phyloP scores from a whole-genome alignment of 2,329 filamentous ascomycete genomes.

The Eutypella sp. region DNA sequence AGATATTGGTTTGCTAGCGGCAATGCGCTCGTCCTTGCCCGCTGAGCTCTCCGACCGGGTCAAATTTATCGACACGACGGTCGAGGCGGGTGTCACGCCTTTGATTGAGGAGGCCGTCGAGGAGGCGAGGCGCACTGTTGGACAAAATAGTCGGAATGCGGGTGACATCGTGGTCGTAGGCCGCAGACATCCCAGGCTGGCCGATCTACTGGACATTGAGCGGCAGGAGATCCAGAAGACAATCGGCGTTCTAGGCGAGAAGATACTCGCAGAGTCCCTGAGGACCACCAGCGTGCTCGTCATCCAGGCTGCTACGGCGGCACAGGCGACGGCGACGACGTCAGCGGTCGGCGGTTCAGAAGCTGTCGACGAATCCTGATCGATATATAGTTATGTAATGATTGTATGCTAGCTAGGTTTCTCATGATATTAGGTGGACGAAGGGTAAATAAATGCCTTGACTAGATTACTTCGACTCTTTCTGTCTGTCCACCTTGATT shows the following conservation, averaged over 20 bases:
- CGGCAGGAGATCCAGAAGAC: constrained; percentile 45
- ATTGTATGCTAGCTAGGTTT: no score
- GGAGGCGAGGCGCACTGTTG: constrained; percentile 54
- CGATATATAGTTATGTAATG: no score
- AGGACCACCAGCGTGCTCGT: constrained; percentile 66
- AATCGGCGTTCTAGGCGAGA: constrained; percentile 56
- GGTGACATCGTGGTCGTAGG: constrained; percentile 69
- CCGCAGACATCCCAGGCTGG: constrained; percentile 35
- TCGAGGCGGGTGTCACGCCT: constrained; percentile 32
- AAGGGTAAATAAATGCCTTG: no score
- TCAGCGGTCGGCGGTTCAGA: no score
- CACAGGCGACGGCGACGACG: no score
- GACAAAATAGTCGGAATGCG: constrained; percentile 56
- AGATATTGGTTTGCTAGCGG: constrained; percentile 30
- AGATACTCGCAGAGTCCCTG: constrained; percentile 53
- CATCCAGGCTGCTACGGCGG: constrained; percentile 63
- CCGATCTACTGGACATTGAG: constrained; percentile 19
- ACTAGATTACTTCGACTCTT: no score
- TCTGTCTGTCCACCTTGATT: no score
- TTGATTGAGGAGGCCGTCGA: constrained; percentile 43
- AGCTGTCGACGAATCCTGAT: no score
- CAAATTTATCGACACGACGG: constrained; percentile 45
- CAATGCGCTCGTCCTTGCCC: constrained; percentile 29
- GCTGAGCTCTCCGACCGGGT: constrained; percentile 29
- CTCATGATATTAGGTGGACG: no score